Base-by-base conservation (phyloP, 345 rosid genomes). In the Acer negundo region DNA sequence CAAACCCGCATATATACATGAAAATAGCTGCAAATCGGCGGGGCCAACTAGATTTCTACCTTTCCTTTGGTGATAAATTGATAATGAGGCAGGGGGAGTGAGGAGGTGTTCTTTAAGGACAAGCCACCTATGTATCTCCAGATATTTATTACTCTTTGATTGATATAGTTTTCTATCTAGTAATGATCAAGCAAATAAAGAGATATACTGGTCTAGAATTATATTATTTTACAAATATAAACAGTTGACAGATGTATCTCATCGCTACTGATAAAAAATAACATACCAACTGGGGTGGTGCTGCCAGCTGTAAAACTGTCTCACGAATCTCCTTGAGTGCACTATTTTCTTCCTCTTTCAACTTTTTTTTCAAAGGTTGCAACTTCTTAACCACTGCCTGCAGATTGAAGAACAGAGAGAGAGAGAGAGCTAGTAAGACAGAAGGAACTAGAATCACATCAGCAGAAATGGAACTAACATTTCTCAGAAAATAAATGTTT, bases 201-300 rank as follows among this genome's bases (percentile, higher is more conserved):
- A 69, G 8, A 47, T 35, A 31, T n/a, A 10, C 7, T 22, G 13
- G 53, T 24, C 61, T 20, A 23, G n/a, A 53, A 70, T 58, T 62
- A 63, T 76, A 63, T 23, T 58, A 62, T 16, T 10, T 4, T 42
- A 40, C 38, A 31, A 38, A 75, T 23, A 46, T 15, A 69, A 3
- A 19, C 40, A 22, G 28, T 55, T 35, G 28, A 59, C 15, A 75
- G 64, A 56, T 35, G 55, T 6, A 56, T 38, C 11, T 49, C 12
- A 28, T 64, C 24, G 46, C 66, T 53, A 40, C 19, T 3, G 55
- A 40, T 35, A 35, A 74, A 26, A 78, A 42, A 64, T 76, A 42
- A 70, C 86, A 75, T 89, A 94, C 99, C 94, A 96, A 78, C 75
- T 91, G 85, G 66, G 87, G 59, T 16, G 97, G 97, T 67, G 98